Percentiles rank a stretch among this genome's conserved stretches.
Evolutionary conservation across 148 eudicot species (phyloP).

Genomic region (Polygonum maritimum): DNA sequence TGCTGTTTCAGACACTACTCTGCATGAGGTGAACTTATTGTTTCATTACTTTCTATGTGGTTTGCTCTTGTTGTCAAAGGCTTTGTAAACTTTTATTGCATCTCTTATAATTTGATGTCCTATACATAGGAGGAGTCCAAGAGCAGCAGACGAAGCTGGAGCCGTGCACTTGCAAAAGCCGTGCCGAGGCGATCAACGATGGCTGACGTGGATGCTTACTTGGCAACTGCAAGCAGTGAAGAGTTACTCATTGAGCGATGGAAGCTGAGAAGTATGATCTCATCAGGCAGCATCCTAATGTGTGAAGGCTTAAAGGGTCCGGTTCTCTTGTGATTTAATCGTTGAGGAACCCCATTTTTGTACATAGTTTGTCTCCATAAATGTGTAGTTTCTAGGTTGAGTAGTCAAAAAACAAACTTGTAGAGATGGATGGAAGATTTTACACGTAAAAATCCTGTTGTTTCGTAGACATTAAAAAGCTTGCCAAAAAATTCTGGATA

Average conservation of each 20-base stretch:
- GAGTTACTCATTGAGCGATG: conserved; percentile 48
- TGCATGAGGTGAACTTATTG: conserved; percentile 42
- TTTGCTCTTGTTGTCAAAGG: not conserved
- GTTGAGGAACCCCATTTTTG: not conserved
- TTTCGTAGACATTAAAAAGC: too few relatives aligned
- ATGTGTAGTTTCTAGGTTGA: not conserved
- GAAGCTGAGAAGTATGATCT: conserved; percentile 40
- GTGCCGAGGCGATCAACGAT: conserved; percentile 9
- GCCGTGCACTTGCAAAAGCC: too few relatives aligned
- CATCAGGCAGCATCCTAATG: conserved; percentile 42
- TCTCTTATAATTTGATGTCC: too few relatives aligned
- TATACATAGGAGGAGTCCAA: too few relatives aligned
- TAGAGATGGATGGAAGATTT: too few relatives aligned
- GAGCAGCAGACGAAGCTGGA: too few relatives aligned
- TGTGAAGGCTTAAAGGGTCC: conserved; percentile 17
- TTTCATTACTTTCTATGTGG: not conserved
- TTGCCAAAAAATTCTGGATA: not conserved
- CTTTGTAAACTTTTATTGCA: not conserved
- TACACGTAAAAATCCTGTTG: too few relatives aligned
- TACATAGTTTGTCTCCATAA: not conserved
- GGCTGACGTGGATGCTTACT: conserved; percentile 44
- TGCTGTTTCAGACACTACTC: conserved; percentile 39
- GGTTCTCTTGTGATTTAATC: not conserved
- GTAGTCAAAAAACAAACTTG: not conserved
- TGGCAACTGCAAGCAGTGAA: conserved; percentile 39